phyloP scores from a whole-genome alignment of 2,329 filamentous ascomycete species.

The Zymoseptoria crescenta region DNA sequence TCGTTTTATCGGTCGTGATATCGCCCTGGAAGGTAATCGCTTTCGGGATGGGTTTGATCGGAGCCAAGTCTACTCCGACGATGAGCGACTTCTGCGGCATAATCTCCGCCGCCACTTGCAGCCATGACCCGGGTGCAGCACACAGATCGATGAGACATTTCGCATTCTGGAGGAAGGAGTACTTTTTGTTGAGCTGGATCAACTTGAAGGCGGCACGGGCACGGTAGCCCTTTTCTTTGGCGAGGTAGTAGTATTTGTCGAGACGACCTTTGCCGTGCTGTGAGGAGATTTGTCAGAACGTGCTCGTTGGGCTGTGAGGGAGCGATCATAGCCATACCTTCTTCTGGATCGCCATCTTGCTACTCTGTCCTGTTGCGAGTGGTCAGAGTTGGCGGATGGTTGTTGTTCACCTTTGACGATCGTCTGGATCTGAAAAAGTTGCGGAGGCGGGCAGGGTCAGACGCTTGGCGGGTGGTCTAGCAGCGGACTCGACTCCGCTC shows the following conservation, averaged over 20 bases:
- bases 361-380: background rate
- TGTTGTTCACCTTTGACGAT: background rate
- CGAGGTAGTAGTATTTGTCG: slow-evolving; percentile 98
- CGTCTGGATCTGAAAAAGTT: background rate
- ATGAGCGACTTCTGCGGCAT: slow-evolving; percentile 90
- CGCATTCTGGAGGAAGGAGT: slow-evolving; percentile 94
- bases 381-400: background rate
- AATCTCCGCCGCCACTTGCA: slow-evolving; percentile 88
- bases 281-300: background rate
- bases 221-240: slow-evolving; percentile 96
- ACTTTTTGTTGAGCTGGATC: slow-evolving; percentile 98
- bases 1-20: slow-evolving; percentile 94
- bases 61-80: slow-evolving; percentile 85
- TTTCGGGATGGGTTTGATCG: slow-evolving; percentile 91
- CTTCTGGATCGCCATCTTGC: background rate
- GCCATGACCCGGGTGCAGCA: slow-evolving; percentile 94
- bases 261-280: slow-evolving; percentile 94
- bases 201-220: slow-evolving; percentile 96
- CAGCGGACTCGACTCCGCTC: background rate
- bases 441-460: background rate
- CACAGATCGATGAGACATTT: slow-evolving; percentile 96
- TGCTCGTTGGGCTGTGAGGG: background rate
- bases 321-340: background rate
- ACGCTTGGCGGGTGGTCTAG: background rate
- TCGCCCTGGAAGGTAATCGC: slow-evolving; percentile 96